Conservation (phyloP, 208 protist species). For the Trypanosoma caninum region DNA sequence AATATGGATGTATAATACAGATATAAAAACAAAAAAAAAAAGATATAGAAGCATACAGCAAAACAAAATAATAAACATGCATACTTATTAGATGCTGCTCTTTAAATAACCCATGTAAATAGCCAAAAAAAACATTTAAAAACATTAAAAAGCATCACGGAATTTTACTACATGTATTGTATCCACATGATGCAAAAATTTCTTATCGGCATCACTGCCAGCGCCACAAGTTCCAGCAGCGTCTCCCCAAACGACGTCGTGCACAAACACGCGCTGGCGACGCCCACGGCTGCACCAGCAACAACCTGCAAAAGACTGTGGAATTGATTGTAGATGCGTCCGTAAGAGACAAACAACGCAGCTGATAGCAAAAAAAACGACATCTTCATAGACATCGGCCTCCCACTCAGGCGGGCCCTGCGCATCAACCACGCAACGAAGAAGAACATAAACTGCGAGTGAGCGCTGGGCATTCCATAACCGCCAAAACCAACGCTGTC, state of each 20-base stretch:
- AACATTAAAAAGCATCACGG: constrained; percentile 4
- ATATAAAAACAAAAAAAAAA: background rate
- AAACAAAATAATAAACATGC: background rate
- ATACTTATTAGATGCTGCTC: too few relatives aligned
- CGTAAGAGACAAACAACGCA: constrained; percentile 39
- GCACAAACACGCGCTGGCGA: constrained; percentile 31
- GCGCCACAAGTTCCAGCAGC: constrained; percentile 22
- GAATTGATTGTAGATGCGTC: constrained; percentile 75
- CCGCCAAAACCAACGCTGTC: constrained; percentile 11
- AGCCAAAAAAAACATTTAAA: too few relatives aligned
- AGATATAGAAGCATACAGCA: background rate
- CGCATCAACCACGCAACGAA: constrained; percentile 51
- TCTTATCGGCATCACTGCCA: constrained; percentile 43
- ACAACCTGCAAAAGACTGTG: constrained; percentile 63
- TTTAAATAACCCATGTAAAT: too few relatives aligned
- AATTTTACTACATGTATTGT: constrained; percentile 8
- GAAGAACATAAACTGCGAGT: constrained; percentile 79
- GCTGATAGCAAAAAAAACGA: constrained; percentile 25
- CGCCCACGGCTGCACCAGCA: constrained; percentile 43
- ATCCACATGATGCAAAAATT: constrained; percentile 62
- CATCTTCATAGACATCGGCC: constrained; percentile 10
- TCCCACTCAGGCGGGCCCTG: background rate
- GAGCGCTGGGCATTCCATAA: constrained; percentile 77
- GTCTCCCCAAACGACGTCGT: constrained; percentile 28
- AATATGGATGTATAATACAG: background rate